phyloP scores from a whole-genome alignment of 2,329 filamentous ascomycete genomes.

The Pestalotiopsis sp. region DNA sequence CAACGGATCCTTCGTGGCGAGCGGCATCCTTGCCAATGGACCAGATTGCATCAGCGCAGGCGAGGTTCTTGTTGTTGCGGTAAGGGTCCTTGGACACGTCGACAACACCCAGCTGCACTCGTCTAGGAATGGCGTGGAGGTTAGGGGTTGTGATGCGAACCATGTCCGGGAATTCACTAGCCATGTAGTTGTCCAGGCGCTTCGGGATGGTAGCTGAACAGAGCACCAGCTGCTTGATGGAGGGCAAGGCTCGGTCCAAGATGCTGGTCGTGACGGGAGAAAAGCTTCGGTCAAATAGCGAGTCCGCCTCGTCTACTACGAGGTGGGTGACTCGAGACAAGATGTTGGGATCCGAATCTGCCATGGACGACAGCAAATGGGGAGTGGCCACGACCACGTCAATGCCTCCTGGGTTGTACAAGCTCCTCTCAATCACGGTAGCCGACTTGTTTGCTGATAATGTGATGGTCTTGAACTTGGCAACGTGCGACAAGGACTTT shows the following conservation, averaged over 20 bases:
- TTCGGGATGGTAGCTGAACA: constrained; percentile 96
- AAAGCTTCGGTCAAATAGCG: constrained; percentile 92
- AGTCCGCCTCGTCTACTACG: constrained; percentile 94
- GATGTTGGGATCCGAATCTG: constrained; percentile 86
- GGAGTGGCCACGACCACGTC: constrained; percentile 89
- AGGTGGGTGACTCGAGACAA: constrained; percentile 89
- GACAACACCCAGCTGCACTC: constrained; percentile 91
- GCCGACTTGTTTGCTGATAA: constrained; percentile 79
- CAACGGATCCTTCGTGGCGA: constrained; percentile 57
- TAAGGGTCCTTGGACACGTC: constrained; percentile 94
- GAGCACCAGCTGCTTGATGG: constrained; percentile 82
- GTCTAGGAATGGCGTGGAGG: constrained; percentile 90
- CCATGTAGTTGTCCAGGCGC: constrained; percentile 84
- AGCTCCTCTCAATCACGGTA: constrained; percentile 78
- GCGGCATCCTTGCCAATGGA: constrained; percentile 79
- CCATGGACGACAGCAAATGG: constrained; percentile 85
- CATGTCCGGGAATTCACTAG: constrained; percentile 80
- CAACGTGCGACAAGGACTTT: constrained; percentile 79
- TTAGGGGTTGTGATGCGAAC: constrained; percentile 90
- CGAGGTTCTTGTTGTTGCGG: constrained; percentile 87
- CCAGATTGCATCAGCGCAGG: constrained; percentile 94
- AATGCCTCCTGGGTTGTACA: constrained; percentile 81
- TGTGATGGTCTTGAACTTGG: constrained; percentile 84
- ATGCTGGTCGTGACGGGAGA: constrained; percentile 80
- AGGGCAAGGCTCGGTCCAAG: constrained; percentile 79